These are phyloP conservation scores for Echium plantagineum DNA, from an alignment of 257 asterid genomes.

Conservation along the genomic window DNA sequence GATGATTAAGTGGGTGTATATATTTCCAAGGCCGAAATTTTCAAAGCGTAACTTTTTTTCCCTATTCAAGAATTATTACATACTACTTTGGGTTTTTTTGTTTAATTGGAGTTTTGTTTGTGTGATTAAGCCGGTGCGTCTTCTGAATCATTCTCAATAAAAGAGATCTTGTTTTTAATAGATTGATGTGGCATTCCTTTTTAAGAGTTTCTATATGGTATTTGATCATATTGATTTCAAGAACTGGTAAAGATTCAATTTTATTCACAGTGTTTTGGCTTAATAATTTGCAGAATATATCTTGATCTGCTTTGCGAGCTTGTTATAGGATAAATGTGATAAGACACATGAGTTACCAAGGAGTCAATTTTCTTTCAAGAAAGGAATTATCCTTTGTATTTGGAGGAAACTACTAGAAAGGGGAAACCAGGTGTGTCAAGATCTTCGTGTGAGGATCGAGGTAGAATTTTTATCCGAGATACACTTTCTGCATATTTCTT, in stretches of 20 bases:
- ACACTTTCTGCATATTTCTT: background rate
- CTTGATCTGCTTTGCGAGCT: background rate
- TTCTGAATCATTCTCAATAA: constrained; percentile 1
- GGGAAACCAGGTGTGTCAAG: background rate
- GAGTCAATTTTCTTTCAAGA: background rate
- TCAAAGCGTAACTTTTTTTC: too few species aligned
- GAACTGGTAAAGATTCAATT: background rate
- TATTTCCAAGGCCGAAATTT: too few species aligned
- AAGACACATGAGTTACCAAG: background rate
- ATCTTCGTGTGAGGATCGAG: background rate
- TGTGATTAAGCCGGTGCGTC: background rate
- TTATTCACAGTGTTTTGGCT: background rate
- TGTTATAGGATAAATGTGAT: background rate
- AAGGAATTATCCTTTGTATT: background rate
- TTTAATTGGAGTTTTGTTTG: background rate
- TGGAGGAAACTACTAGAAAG: background rate
- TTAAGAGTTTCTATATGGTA: constrained; percentile 7
- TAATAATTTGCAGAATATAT: background rate
- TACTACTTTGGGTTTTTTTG: background rate
- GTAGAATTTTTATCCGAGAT: background rate
- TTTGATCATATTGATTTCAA: background rate
- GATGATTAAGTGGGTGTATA: too few species aligned
- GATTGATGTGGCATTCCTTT: constrained; percentile 24
- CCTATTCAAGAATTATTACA: too few species aligned
- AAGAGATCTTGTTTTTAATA: constrained; percentile 20